phyloP scores from a whole-genome alignment of 257 asterid genomes.

The Plectranthus barbatus region DNA sequence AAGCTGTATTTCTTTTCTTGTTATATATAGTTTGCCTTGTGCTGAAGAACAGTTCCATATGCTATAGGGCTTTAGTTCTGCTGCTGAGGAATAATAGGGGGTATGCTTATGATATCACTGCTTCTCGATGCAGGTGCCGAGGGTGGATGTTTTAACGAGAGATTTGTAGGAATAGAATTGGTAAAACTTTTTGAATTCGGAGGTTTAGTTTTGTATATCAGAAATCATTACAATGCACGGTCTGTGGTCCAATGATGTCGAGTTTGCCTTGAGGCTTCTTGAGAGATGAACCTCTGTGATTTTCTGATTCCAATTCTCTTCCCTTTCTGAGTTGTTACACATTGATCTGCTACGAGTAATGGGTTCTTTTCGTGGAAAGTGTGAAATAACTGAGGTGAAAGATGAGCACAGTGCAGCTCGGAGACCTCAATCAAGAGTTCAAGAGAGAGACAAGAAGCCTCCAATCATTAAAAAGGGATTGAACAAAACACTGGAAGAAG shows the following conservation, averaged over 20 bases:
- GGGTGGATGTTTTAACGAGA: neutral
- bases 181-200: neutral
- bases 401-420: slow-evolving; percentile 25
- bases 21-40: neutral
- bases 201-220: neutral
- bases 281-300: slow-evolving; percentile 5
- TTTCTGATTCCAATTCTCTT: neutral
- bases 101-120: neutral
- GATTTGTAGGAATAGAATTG: neutral
- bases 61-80: neutral
- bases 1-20: neutral
- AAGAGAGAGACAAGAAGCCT: slow-evolving; percentile 27
- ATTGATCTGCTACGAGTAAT: no score
- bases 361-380: slow-evolving; percentile 50
- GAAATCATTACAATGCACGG: neutral
- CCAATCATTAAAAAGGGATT: slow-evolving; percentile 23
- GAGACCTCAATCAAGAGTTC: slow-evolving; percentile 14
- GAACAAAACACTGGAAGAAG: slow-evolving; percentile 31
- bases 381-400: slow-evolving; percentile 63
- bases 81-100: no score
- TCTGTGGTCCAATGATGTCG: neutral
- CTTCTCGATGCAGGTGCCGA: slow-evolving; percentile 21
- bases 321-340: neutral
- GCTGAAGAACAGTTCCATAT: no score
- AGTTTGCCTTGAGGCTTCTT: slow-evolving; percentile 5